Evolutionary conservation across 805 yeast genomes (phyloP), one percentile per base, ranked within the genome.

Genomic region (Lipomyces anomalus): DNA sequence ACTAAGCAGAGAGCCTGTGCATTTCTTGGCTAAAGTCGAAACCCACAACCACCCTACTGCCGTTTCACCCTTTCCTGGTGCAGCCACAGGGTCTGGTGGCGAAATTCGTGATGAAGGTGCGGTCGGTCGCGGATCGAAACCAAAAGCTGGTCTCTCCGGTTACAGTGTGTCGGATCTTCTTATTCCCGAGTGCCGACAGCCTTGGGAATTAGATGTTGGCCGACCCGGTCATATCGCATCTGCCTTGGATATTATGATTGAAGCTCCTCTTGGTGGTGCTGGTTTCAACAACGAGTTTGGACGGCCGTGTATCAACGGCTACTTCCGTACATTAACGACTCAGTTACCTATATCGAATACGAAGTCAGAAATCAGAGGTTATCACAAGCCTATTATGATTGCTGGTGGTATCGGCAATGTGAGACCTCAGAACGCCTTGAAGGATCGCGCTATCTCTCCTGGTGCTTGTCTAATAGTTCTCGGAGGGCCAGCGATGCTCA

Each of bases 81-180:
- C 99, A 26, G 95, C 99, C 35, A 92, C 99, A 11, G 99, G 99
- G 53, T 89, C 97, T 7, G 99, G 99, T 66, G 99, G 99, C 72
- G 99, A 92, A 69, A 92, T 92, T 61, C 85, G 99, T 75, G 99
- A 92, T 67, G 99, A 92, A 71, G 98, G 97, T 70, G 98, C 99
- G 24, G 95, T 92, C 22, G 99, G 99, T 53, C 80, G 97, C 66
- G 99, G 99, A 38, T 90, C 97, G 22, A 87, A 87, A 67, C 79
- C 97, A 36, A 90, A 92, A 69, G 95, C 97, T 62, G 99, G 99
- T 44, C 73, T 92, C 51, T 74, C 95, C 35, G 99, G 99, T 6
- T 92, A 80, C 67, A 76, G 94, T 7, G 96, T 88, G 20, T 82
- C 95, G 33, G 97, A 92, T 67, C 74, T 92, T 65, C 73, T 78